Evolutionary conservation across 2,329 filamentous ascomycete species (phyloP), one percentile per base, ranked within the genome.

Genomic region (Scedosporium boydii): DNA sequence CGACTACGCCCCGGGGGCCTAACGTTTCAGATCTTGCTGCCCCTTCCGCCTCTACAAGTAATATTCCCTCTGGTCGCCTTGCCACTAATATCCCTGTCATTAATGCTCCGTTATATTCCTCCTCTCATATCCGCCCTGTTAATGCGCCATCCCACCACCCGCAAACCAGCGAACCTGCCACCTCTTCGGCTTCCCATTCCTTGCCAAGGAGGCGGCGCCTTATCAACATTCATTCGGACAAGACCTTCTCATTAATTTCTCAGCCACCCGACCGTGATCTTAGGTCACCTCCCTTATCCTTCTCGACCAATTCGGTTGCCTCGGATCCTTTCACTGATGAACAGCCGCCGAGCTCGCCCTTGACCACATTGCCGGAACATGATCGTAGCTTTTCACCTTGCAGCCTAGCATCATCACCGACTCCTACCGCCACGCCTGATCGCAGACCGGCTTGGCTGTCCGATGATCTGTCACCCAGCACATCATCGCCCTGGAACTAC

Each of bases 241-340:
- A 84, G 71, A 86, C 83, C 4, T 86, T 86, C 67, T 83, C 82
- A 16, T 71, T 85, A 34, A 55, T 63, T 42, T 71, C 79, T 62
- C 61, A 59, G 42, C 51, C 51, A 14, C 51, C 21, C 16, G 61
- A 55, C 3, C 61, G 42, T 21, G 60, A 62, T 55, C 42, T 44
- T 9, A 58, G 70, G 65, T 80, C 81, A 9, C 72, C 76, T 41
- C 74, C 72, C 16, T 69, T 77, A 57, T 81, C 78, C 44, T 75
- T 76, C 48, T 77, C 80, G 18, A 76, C 77, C 21, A 75, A 42
- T 4, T 62, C 61, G 6, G 56, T 55, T 51, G 81, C 80, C 56
- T 78, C 78, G 65, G 78, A 77, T 68, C 73, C 76, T 65, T 78
- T 78, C 66, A 79, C 73, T 66, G 78, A 80, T 64, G 77, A 80